phyloP scores from a whole-genome alignment of 2,329 filamentous ascomycete species.

The Macrophomina phaseolina region DNA sequence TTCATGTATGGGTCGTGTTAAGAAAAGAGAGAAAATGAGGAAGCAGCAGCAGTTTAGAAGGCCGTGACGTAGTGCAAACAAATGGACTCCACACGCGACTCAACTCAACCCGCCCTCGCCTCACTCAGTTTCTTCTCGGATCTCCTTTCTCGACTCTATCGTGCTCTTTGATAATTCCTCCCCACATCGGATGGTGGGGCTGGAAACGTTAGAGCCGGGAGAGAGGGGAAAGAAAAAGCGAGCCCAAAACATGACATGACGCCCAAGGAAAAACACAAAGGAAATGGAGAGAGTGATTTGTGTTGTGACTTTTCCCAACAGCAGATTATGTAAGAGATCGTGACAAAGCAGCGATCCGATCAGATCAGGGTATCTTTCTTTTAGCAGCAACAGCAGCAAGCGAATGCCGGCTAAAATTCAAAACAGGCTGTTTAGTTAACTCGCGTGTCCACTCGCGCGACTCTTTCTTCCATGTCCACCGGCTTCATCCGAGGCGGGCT shows the following conservation, averaged over 20 bases:
- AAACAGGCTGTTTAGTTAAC: conserved; percentile 22
- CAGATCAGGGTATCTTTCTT: conserved; percentile 22
- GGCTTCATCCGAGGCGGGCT: conserved; percentile 29
- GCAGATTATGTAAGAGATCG: conserved; percentile 16
- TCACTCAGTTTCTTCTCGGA: conserved; percentile 17
- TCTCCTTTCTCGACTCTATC: background rate
- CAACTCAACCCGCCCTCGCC: conserved; percentile 10
- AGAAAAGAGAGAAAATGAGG: conserved; percentile 16
- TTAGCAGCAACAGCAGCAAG: conserved; percentile 22
- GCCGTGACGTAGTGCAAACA: conserved; percentile 23
- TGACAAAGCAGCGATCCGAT: conserved; percentile 15
- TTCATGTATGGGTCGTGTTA: conserved; percentile 21
- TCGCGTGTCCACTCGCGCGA: conserved; percentile 16
- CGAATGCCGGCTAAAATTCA: conserved; percentile 14
- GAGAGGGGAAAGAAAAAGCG: conserved; percentile 6
- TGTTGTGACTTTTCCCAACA: conserved; percentile 19
- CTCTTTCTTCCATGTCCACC: conserved; percentile 27
- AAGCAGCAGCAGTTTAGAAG: conserved; percentile 23
- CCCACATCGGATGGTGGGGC: conserved; percentile 6
- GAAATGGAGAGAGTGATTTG: conserved; percentile 12
- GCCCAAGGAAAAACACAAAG: conserved; percentile 19
- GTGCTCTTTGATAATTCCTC: conserved; percentile 2
- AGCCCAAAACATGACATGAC: conserved; percentile 23
- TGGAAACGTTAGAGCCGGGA: background rate
- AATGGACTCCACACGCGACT: conserved; percentile 17